A percentile compares a stretch with the other conserved stretches of the same genome.
Evolutionary conservation across 345 rosid genomes (phyloP).

Genomic region (Triadica sebifera): DNA sequence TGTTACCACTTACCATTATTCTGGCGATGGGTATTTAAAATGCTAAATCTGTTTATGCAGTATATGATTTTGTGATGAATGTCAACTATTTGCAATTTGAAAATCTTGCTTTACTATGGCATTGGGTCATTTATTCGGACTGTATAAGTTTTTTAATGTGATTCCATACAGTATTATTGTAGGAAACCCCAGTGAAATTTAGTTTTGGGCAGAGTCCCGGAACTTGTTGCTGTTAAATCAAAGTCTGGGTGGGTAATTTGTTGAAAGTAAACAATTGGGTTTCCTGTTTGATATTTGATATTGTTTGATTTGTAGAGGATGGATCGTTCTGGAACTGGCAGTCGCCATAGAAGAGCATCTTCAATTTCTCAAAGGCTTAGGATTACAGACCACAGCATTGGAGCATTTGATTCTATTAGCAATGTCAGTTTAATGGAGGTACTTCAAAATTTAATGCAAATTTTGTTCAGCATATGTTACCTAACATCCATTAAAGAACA

Average conservation of each 20-base stretch:
- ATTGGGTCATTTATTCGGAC: too few species aligned
- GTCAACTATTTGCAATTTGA: not conserved
- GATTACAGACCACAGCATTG: conserved; percentile 51
- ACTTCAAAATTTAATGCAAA: conserved; percentile 8
- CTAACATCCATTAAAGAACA: too few species aligned
- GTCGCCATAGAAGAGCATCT: conserved; percentile 68
- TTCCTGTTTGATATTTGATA: conserved; percentile 7
- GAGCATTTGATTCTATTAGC: conserved; percentile 65
- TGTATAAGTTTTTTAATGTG: too few species aligned
- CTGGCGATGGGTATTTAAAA: not conserved
- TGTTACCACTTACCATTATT: too few species aligned
- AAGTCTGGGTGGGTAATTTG: not conserved
- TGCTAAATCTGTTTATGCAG: not conserved
- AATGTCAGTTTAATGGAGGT: conserved; percentile 93
- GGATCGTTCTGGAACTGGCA: conserved; percentile 80
- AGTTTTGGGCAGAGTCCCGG: not conserved
- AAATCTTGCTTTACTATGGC: conserved; percentile 3
- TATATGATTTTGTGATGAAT: not conserved
- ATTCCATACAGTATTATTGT: too few species aligned
- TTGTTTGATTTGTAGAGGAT: conserved; percentile 54
- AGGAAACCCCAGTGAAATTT: too few species aligned
- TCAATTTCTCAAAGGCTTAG: conserved; percentile 63
- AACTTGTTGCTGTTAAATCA: not conserved
- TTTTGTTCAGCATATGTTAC: too few species aligned
- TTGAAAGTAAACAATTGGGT: conserved; percentile 2